phyloP scores from a whole-genome alignment of 2,329 filamentous ascomycete genomes.

The Xylaria sp. region DNA sequence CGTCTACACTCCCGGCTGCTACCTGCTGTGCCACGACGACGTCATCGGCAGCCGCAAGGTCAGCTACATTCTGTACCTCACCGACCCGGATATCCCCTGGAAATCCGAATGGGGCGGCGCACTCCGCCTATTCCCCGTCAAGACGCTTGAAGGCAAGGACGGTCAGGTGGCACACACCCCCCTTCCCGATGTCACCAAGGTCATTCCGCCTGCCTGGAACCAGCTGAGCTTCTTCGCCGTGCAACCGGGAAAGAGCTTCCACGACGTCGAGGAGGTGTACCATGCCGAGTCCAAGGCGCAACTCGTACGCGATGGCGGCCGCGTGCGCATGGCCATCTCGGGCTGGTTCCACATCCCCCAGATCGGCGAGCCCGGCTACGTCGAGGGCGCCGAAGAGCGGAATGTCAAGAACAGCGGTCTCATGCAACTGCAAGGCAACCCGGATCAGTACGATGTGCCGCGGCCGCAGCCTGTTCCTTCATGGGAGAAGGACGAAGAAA shows the following conservation, averaged over 20 bases:
- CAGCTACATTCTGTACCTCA: slow-evolving; percentile 96
- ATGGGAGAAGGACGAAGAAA: slow-evolving; percentile 71
- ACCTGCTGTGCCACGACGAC: slow-evolving; percentile 96
- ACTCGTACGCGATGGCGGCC: slow-evolving; percentile 74
- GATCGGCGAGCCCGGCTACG: slow-evolving; percentile 89
- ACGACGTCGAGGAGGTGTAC: slow-evolving; percentile 98
- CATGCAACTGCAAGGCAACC: slow-evolving; percentile 91
- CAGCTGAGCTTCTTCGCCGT: slow-evolving; percentile 98
- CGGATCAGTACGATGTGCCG: slow-evolving; percentile 87
- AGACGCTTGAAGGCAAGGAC: slow-evolving; percentile 70
- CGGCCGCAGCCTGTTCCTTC: slow-evolving; percentile 66
- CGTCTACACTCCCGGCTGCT: slow-evolving; percentile 95
- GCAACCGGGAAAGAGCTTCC: slow-evolving; percentile 97
- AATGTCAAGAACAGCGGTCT: slow-evolving; percentile 90
- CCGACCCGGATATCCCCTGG: slow-evolving; percentile 91
- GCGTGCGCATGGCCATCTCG: slow-evolving; percentile 95
- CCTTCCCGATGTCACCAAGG: slow-evolving; percentile 78
- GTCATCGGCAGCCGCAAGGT: slow-evolving; percentile 96
- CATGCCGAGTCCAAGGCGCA: slow-evolving; percentile 69
- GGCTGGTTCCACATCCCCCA: slow-evolving; percentile 99
- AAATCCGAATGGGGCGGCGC: slow-evolving; percentile 92
- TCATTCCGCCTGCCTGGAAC: slow-evolving; percentile 95
- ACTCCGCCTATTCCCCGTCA: slow-evolving; percentile 83
- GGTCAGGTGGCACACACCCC: slow-evolving; percentile 83
- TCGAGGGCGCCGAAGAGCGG: slow-evolving; percentile 87